Percentiles rank a stretch among this genome's conserved stretches.
Conservation (phyloP, 352 stramenopile genomes). For the Phytopythium cucurbitacearum region DNA sequence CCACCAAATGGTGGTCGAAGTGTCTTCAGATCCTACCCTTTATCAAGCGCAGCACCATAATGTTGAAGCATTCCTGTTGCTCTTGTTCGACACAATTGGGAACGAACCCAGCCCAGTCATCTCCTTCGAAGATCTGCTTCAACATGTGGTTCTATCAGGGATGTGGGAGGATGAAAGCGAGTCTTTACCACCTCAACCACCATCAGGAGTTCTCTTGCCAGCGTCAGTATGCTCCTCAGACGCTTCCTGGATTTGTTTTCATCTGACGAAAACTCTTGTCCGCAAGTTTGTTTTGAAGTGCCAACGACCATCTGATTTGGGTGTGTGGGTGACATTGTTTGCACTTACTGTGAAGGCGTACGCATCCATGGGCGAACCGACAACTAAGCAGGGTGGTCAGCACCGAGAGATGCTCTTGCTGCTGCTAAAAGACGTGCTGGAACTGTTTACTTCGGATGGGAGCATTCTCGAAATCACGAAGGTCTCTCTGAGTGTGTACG, state of each 20-base stretch:
- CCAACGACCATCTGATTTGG: no score
- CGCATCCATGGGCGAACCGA: background rate
- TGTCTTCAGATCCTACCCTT: constrained; percentile 11
- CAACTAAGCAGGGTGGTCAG: constrained; percentile 1
- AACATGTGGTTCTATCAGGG: background rate
- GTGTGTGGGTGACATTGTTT: constrained; percentile 4
- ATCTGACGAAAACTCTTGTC: no score
- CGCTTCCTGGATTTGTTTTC: no score
- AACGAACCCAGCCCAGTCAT: background rate
- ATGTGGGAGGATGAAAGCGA: background rate
- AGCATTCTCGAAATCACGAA: background rate
- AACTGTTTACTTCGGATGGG: constrained; percentile 7
- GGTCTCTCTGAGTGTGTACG: no score
- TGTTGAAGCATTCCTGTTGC: constrained; percentile 16
- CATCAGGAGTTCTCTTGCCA: no score
- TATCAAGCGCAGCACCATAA: constrained; percentile 27
- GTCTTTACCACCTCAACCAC: no score
- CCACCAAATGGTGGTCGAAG: constrained; percentile 12
- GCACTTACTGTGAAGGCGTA: constrained; percentile 4
- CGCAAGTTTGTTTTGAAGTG: no score
- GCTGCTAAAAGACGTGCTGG: constrained; percentile 21
- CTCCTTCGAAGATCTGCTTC: background rate
- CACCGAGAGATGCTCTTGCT: constrained; percentile 27
- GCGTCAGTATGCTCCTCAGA: no score
- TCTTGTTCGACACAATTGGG: constrained; percentile 5